Conservation (phyloP, 2,329 filamentous ascomycete genomes). For the Clonostachys sp. region DNA sequence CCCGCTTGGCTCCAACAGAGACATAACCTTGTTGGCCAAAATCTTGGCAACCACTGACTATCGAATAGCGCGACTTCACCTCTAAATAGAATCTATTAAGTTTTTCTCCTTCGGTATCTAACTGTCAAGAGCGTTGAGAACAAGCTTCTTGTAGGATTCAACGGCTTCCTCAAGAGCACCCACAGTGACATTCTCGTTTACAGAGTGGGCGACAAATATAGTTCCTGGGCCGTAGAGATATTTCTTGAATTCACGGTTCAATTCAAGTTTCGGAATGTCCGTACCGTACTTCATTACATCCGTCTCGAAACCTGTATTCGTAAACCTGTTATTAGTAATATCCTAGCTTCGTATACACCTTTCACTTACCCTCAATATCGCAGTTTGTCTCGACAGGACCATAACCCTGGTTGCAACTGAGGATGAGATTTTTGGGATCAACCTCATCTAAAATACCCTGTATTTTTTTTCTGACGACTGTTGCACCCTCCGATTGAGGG, state of each 20-base stretch:
- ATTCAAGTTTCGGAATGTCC: conserved; percentile 72
- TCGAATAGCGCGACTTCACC: too few species aligned
- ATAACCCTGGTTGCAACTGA: conserved; percentile 65
- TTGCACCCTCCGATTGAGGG: conserved; percentile 54
- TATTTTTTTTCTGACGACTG: conserved; percentile 50
- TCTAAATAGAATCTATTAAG: too few species aligned
- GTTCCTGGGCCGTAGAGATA: conserved; percentile 66
- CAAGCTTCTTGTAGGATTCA: conserved; percentile 69
- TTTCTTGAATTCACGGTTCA: conserved; percentile 53
- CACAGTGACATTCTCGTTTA: conserved; percentile 74
- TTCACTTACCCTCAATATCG: conserved; percentile 65
- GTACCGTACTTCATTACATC: conserved; percentile 90
- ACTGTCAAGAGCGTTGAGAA: conserved; percentile 41
- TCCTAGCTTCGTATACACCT: not conserved
- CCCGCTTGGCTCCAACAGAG: too few species aligned
- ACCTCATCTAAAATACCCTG: conserved; percentile 46
- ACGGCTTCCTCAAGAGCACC: conserved; percentile 74
- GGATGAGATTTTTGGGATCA: conserved; percentile 53
- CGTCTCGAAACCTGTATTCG: conserved; percentile 63
- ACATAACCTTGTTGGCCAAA: too few species aligned
- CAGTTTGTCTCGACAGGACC: conserved; percentile 73
- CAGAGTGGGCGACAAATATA: conserved; percentile 84
- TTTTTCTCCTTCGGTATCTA: not conserved
- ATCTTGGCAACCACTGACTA: too few species aligned
- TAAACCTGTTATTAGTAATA: not conserved